Evolutionary conservation across 306 rosid genomes (phyloP), one percentile per base, ranked within the genome.

Genomic region (Cucurbita pepo): DNA sequence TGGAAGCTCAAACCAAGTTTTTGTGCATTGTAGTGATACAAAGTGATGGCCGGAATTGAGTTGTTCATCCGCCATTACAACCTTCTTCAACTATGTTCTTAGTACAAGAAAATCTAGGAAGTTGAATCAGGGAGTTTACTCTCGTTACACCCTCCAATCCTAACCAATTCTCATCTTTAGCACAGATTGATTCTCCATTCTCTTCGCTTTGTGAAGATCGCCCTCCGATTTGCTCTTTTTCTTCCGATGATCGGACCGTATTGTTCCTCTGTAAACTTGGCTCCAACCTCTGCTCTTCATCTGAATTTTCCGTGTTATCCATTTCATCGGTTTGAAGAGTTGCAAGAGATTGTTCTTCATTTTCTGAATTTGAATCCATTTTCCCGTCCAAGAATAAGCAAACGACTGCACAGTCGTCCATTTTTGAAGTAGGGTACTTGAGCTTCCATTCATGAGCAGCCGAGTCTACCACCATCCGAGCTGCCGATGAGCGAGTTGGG

Each of bases 121-220:
- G 99, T 71, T 91, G 97, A 73, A 95, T 97, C 12, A 95, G 85
- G 34, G 99, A 95, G 88, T 95, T 95, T 71, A 95, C 99, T 8
- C 96, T 88, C 2, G 99, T 95, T 58, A 95, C 99, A 3, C 99
- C 99, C 81, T 91, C 97, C 86, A 95, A 86, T 62, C 99, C 99
- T 16, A 75, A 91, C 99, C 97, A 95, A 81, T 88, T 88, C 77
- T 95, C 96, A 80, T 91, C 97, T 72, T 94, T 97, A n/a, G 84
- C 66, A 7, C 81, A 66, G 54, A 81, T 56, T n/a, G 85, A 75
- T 77, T 73, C 91, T 37, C 78, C 81, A 22, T 72, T 78, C 75
- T 75, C 90, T 76, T 83, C 87, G 13, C 54, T 72, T 34, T 86
- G 94, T 11, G 76, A 78, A 1, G 84, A 38, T 60, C 79, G 44